Evolutionary conservation across 2,329 filamentous ascomycete species (phyloP), one percentile per base, ranked within the genome.

Genomic region (Colletotrichum trifolii): DNA sequence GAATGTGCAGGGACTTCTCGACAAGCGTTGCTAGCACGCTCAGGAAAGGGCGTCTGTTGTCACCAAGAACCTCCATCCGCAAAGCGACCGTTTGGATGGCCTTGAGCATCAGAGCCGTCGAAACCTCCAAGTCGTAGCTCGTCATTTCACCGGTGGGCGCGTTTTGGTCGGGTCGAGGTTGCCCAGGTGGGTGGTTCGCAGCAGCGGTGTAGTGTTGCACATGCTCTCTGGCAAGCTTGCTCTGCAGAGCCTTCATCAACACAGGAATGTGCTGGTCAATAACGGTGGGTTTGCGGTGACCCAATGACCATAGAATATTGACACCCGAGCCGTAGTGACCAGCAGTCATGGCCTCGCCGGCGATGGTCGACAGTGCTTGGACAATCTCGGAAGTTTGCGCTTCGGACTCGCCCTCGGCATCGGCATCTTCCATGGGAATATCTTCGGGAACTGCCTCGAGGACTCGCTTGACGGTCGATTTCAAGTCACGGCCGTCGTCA

Each of bases 21-120:
- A 99, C 95, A 25, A 99, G 84, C 15, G 94, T 96, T 5, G 96
- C 96, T 39, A 99, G 83, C 4, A 98, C 95, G 74, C 94, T 98
- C 2, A 99, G 86, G 81, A 98, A 99, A 0, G 96, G 95, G 49
- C 96, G 86, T 47, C 96, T 86, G 73, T 95, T 93, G 70, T 99
- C 96, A 2, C 93, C 94, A 11, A 99, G 85, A 42, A 91, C 91
- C 71, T 96, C 94, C 89, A 99, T 98, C 47, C 96, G 90, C 69
- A 94, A 86, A 2, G 96, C 93, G 25, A 97, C 92, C 63, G 97
- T 89, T 72, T 98, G 94, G 67, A 99, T 94, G 9, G 94, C 93
- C 80, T 98, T 98, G 73, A 97, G 90, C 78, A 98, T 97, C 46
- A 99, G 81, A 62, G 91, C 90, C 8, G 93, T 94, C 69, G 96